Conservation (phyloP, 2,329 filamentous ascomycete genomes). For the Graphilbum ipis-grandicollis region DNA sequence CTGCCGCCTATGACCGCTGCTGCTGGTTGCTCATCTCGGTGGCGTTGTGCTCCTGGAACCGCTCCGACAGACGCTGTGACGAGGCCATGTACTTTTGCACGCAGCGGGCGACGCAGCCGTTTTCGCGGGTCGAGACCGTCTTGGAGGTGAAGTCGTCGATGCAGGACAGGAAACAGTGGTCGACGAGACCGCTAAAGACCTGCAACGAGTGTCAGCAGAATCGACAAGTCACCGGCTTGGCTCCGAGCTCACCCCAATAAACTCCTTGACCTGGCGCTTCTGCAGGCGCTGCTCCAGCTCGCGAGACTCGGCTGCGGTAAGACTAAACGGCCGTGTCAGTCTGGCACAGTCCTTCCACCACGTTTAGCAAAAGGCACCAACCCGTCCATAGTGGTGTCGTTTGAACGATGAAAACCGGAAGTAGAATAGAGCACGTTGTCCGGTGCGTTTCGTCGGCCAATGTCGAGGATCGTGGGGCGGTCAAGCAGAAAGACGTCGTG, state of each 20-base stretch:
- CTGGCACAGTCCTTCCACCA: not conserved
- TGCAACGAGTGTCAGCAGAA: too few relatives aligned
- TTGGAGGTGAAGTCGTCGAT: conserved; percentile 98
- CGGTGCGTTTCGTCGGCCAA: too few relatives aligned
- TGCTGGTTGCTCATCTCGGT: conserved; percentile 39
- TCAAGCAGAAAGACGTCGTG: too few relatives aligned
- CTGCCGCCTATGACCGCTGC: conserved; percentile 20
- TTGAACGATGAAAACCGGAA: too few relatives aligned
- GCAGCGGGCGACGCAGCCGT: conserved; percentile 82
- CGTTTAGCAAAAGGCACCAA: too few relatives aligned
- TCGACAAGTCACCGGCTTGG: too few relatives aligned
- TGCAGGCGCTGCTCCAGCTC: conserved; percentile 91
- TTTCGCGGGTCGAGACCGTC: conserved; percentile 72
- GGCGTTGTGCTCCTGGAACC: conserved; percentile 60
- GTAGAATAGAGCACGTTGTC: too few relatives aligned
- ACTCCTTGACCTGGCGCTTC: conserved; percentile 97
- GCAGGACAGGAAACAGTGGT: conserved; percentile 91
- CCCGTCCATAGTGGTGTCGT: too few relatives aligned
- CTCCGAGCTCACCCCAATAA: conserved; percentile 67
- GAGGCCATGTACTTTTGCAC: conserved; percentile 93
- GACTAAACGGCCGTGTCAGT: conserved; percentile 5
- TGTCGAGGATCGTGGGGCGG: too few relatives aligned
- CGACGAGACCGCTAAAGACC: conserved; percentile 52
- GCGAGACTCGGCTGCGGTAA: conserved; percentile 32
- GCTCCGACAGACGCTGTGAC: conserved; percentile 74